Evolutionary conservation across 139 green algal species (phyloP), one percentile per base, ranked within the genome.

Genomic region (Picochlorum sp.): DNA sequence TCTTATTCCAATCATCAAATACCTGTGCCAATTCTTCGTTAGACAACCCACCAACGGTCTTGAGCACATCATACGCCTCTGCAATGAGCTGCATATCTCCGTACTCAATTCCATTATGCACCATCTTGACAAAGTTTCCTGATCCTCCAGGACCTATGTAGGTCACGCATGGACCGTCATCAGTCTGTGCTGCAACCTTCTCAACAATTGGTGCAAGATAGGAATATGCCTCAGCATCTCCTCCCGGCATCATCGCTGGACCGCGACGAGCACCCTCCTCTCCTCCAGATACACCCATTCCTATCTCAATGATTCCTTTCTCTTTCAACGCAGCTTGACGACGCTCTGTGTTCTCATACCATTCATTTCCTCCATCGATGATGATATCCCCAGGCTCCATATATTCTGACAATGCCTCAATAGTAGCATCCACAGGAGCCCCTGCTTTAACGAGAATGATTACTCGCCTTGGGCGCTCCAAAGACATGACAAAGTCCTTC

Each of bases 81-180:
- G 80, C 76, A 71, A 96, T 96, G 62, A 98, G 85, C 86, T 98
- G 92, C 94, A 99, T 99, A 81, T 99, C 94, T 9, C 94, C 94
- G 68, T 99, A 99, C 86, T 99, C 94, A 70, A 99, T 99, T 72
- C 94, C 94, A 73, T 99, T 99, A 88, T 99, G 94, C 63, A 99
- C 91, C 94, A 98, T 98, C 88, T 99, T 99, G 10, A 99, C 94
- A 64, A 91, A 99, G 82, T 99, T 98, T 54, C 94, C 94, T 4
- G 67, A 60, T 47, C 82, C 86, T 30, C 86, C 81, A n/a, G 69
- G 65, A 16, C 83, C 85, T 26, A 92, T 65, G 72, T 83, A 85
- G 45, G 83, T 98, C 3, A 96, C 90, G 69, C 93, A 98, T 1
- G 94, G 81, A 13, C 92, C 92, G 67, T 95, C 85, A 52, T 98